Base-by-base conservation (phyloP, 192 early-diverging fungal species). In the Backusella luteola region DNA sequence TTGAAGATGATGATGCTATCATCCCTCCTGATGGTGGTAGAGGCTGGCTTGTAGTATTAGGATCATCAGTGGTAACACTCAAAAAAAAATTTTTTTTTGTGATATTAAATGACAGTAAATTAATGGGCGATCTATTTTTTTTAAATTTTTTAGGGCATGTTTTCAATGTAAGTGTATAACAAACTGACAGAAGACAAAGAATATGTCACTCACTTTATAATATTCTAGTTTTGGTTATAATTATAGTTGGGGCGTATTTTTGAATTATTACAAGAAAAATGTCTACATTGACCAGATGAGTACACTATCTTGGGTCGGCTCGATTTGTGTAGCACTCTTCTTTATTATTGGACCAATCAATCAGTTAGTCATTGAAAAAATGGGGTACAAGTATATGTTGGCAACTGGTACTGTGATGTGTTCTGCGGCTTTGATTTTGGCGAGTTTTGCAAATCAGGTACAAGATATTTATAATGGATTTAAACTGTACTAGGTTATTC, bases 351-450 rank as follows among this genome's bases (percentile, higher is more conserved):
- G 85, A 1, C 85, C 85, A 4, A 74, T 79, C 9, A 79, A 79
- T 38, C 66, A 69, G 53, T 67, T 69, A 34, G 77, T 79, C 36
- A 79, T 79, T 6, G 84, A 85, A 34, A 69, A 53, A 34, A 86
- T 88, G 76, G 90, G 90, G 0, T 88, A 87, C 69, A 78, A 84
- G 7, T 52, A 77, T 67, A 86, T 88, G 56, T 74, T 83, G 5
- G 67, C 86, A 7, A 76, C 84, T 7, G 91, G 91, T 5, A 87
- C 80, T 15, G 59, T 81, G 53, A 49, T 88, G 15, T 81, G 82
- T 69, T 63, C 80, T 9, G 19, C 81, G 3, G 80, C 85, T n/a
- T 75, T 88, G 49, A 52, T 88, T 29, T 56, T 88, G 52, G 83
- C 88, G 3, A 84, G 84, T 11, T 87, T 88, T 71, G 80, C 84